Evolutionary conservation across 352 stramenopile species (phyloP), one percentile per base, ranked within the genome.

Genomic region (Peronospora belbahrii): DNA sequence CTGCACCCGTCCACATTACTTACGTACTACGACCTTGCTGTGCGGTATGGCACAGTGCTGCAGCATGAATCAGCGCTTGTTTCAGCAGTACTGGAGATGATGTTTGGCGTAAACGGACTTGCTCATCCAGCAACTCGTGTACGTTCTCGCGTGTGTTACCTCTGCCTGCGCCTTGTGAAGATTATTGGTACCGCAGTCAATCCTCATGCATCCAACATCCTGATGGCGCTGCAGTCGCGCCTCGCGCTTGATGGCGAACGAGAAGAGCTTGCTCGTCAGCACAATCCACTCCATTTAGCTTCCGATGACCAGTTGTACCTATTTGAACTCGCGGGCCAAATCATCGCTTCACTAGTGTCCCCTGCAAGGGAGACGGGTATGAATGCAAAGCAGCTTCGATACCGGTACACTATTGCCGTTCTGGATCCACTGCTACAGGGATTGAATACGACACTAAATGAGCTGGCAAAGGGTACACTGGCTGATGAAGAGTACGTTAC

Each of bases 291-390:
- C 3, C 76, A 76, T 22, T 65, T 89, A 39, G 64, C 73, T 0
- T 73, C 77, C 34, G 77, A 88, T 22, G 81, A 93, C 42, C 80
- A 88, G 45, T 42, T 93, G 27, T 93, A 93, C 49, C 61, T 95
- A 10, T 95, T 93, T 47, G 81, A 95, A 52, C 65, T 93, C 1
- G 73, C 81, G 4, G 83, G 83, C 4, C 76, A 92, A 31, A 71
- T 95, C 20, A 88, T 95, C 27, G 73, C 79, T 30, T 80, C 72
- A 25, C 62, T 90, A 7, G 51, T 69, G 13, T 33, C 55, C 6
- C 48, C 54, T 5, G 18, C 41, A 31, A 24, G 58, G 27, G 44
- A 61, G 24, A 64, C 44, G 31, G 59, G 49, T 10, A 70, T 84
- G 48, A 65, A 78, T 15, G 64, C 80, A 24, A 93, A 88, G 58